These are phyloP conservation scores for Dipodascus geniculatus DNA, from an alignment of 805 yeast genomes.

Conservation along the genomic window DNA sequence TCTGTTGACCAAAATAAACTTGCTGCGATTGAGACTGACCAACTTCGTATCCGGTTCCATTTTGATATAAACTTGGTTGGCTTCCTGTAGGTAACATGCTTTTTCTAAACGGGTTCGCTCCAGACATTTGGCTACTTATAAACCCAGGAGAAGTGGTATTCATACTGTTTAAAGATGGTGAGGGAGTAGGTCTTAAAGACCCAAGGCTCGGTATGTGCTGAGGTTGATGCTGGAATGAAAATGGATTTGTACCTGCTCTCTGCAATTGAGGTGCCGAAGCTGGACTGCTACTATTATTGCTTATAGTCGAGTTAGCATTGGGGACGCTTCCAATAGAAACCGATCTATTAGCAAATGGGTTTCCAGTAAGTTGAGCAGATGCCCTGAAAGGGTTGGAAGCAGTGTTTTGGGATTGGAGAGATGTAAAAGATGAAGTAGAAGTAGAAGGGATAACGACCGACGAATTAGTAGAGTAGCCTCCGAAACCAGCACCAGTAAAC, in stretches of 20 bases:
- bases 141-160: constrained; percentile 10
- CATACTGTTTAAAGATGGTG: constrained; percentile 15
- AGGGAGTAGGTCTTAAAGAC: constrained; percentile 13
- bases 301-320: constrained; percentile 3
- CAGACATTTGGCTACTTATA: constrained; percentile 19
- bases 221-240: constrained; percentile 10
- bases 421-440: constrained; percentile 3
- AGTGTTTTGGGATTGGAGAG: not conserved
- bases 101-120: constrained; percentile 35
- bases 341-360: constrained; percentile 1
- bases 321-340: constrained; percentile 2
- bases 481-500: not conserved
- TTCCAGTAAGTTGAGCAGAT: constrained; percentile 2
- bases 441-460: constrained; percentile 3
- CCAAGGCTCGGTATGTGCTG: constrained; percentile 9
- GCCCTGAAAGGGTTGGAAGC: constrained; percentile 4
- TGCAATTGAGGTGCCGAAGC: constrained; percentile 4
- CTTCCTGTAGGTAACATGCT: constrained; percentile 3
- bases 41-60: not conserved
- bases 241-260: constrained; percentile 8
- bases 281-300: not conserved
- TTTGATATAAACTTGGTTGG: not conserved
- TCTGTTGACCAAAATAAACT: not conserved
- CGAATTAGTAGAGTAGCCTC: constrained; percentile 1
- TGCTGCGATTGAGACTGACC: not conserved